These are phyloP conservation scores for Pyronema omphalodes DNA, from an alignment of 495 filamentous ascomycete species.

Conservation along the genomic window DNA sequence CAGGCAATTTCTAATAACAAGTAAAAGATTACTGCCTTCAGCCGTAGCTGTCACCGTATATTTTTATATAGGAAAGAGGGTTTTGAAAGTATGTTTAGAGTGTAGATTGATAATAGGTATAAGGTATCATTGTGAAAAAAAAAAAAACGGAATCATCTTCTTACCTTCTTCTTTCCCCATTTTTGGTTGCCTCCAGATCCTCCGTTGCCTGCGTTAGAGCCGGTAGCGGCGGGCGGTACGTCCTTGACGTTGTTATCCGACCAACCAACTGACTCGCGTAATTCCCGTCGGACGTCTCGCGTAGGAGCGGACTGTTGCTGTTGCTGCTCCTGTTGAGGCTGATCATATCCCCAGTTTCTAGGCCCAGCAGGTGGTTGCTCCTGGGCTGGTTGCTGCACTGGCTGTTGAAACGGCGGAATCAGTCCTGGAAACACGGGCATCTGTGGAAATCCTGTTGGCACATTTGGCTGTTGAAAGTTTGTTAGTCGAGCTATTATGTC, in stretches of 20 bases:
- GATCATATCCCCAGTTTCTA: neutral
- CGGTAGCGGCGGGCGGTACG: constrained; percentile 11
- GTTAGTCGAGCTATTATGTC: neutral
- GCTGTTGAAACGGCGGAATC: neutral
- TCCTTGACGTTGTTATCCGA: neutral
- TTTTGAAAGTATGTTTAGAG: too few relatives aligned
- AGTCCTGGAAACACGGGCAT: neutral
- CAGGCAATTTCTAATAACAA: neutral
- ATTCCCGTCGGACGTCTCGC: neutral
- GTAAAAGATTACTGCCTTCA: neutral
- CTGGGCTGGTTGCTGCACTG: neutral
- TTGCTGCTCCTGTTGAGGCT: neutral
- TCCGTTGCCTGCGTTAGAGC: constrained; percentile 18
- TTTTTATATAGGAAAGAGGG: neutral
- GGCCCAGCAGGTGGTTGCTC: neutral
- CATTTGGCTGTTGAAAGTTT: neutral
- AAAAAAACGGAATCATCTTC: neutral
- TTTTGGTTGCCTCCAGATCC: constrained; percentile 8
- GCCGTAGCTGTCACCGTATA: neutral
- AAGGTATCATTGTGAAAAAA: neutral
- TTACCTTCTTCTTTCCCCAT: constrained; percentile 9
- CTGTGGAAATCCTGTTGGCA: neutral
- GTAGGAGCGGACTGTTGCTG: neutral
- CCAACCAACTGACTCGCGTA: constrained; percentile 1
- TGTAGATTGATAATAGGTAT: too few relatives aligned